These are phyloP conservation scores for Immersiella caudata DNA, from an alignment of 495 filamentous ascomycete species.

Conservation along the genomic window DNA sequence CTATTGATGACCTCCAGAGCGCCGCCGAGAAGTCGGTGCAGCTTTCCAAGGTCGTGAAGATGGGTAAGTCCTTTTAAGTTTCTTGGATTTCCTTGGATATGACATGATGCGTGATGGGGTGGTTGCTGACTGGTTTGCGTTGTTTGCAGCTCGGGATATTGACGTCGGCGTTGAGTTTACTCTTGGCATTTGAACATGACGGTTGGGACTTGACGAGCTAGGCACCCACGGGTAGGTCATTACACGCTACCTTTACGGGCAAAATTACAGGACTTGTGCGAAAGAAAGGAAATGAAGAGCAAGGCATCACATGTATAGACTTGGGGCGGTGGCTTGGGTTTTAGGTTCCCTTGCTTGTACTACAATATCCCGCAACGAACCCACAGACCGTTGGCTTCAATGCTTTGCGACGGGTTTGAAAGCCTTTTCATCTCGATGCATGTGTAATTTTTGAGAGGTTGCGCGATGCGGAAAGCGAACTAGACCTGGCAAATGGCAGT, in stretches of 20 bases:
- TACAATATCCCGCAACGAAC: constrained; percentile 4
- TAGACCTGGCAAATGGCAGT: constrained; percentile 10
- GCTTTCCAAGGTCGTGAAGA: constrained; percentile 98
- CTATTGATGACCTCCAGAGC: constrained; percentile 95
- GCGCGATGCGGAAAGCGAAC: constrained; percentile 9
- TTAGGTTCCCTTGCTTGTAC: constrained; percentile 8
- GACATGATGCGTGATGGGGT: background rate
- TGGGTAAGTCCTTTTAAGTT: constrained; percentile 62
- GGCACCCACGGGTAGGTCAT: too few species aligned
- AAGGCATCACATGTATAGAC: constrained; percentile 15
- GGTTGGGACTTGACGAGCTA: background rate
- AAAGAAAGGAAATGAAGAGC: background rate
- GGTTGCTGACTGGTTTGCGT: constrained; percentile 21
- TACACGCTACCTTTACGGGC: background rate
- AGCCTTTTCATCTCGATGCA: constrained; percentile 3
- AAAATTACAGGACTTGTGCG: background rate
- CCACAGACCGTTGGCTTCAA: constrained; percentile 4
- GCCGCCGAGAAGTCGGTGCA: constrained; percentile 98
- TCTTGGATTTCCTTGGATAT: constrained; percentile 18
- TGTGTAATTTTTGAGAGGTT: constrained; percentile 11
- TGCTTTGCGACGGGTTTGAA: background rate
- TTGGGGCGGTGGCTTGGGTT: constrained; percentile 8
- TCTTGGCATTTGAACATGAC: constrained; percentile 75
- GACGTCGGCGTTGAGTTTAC: constrained; percentile 98
- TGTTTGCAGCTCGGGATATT: constrained; percentile 78